Conservation (phyloP, 208 protist species). For the Leishmania major region DNA sequence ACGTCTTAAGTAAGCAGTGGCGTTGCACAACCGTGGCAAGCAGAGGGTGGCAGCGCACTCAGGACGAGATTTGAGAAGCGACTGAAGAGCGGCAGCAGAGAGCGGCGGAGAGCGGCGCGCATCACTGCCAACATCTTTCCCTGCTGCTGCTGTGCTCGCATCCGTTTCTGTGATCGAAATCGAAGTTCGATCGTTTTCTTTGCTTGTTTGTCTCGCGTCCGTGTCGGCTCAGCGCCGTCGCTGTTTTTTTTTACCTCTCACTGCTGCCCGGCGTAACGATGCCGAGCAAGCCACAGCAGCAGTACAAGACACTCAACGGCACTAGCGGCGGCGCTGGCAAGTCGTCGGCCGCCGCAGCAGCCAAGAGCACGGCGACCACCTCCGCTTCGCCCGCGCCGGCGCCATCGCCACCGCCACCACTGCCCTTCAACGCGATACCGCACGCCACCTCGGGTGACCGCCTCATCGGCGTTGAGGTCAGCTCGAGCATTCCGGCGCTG, state of each 20-base stretch:
- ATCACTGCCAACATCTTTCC: not conserved
- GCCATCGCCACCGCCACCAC: slow-evolving; percentile 6
- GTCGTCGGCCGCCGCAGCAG: not conserved
- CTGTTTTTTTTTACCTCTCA: not conserved
- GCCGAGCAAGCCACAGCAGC: slow-evolving; percentile 21
- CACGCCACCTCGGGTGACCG: slow-evolving; percentile 33
- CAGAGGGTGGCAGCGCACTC: not conserved
- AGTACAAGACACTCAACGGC: slow-evolving; percentile 9
- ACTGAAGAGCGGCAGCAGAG: not conserved
- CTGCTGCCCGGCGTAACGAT: not conserved
- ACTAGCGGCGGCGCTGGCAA: slow-evolving; percentile 8
- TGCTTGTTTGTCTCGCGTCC: not conserved
- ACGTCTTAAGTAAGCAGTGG: not conserved
- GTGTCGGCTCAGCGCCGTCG: not conserved
- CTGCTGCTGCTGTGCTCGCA: not conserved
- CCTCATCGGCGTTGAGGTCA: slow-evolving; percentile 27
- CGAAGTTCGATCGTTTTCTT: not conserved
- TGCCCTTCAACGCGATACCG: slow-evolving; percentile 28
- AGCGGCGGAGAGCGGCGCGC: not conserved
- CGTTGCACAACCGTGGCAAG: not conserved
- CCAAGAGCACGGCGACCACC: slow-evolving; percentile 2
- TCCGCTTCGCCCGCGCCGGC: not conserved
- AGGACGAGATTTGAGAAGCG: not conserved
- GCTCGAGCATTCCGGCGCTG: slow-evolving; percentile 31
- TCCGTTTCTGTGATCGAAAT: not conserved